Percentiles rank a stretch among this genome's conserved stretches.
phyloP scores from a whole-genome alignment of 345 rosid genomes.

The Geranium brycei region DNA sequence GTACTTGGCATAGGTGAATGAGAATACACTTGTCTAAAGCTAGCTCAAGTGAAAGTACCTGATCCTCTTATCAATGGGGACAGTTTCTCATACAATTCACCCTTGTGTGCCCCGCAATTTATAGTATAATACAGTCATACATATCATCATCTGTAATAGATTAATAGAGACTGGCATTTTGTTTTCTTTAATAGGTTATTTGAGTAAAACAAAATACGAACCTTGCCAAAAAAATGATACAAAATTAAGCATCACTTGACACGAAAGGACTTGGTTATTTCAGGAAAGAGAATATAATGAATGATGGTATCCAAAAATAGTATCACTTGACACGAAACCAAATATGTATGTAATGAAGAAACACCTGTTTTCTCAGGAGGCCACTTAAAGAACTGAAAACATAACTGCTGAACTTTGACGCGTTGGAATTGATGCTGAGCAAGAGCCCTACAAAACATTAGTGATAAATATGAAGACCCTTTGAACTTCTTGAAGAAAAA shows the following conservation, averaged over 20 bases:
- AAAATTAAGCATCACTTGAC: background rate
- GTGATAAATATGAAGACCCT: background rate
- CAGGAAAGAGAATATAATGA: background rate
- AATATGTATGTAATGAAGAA: background rate
- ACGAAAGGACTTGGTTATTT: background rate
- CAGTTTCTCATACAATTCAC: no score
- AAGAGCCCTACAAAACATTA: slow-evolving; percentile 33
- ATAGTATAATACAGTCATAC: no score
- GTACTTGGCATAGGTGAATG: background rate
- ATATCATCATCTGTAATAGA: no score
- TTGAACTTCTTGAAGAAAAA: no score
- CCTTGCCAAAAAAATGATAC: background rate
- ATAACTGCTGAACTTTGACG: slow-evolving; percentile 41
- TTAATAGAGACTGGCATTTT: no score
- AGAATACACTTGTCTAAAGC: background rate
- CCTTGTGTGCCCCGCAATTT: no score
- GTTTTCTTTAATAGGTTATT: background rate
- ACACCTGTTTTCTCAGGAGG: slow-evolving; percentile 79
- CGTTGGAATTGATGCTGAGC: slow-evolving; percentile 45
- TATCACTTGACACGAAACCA: no score
- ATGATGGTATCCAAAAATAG: background rate
- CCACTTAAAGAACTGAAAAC: slow-evolving; percentile 67
- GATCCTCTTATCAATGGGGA: no score
- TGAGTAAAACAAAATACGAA: background rate
- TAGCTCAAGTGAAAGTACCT: no score